Percentiles rank a stretch among this genome's conserved stretches.
phyloP scores from a whole-genome alignment of 495 filamentous ascomycete species.

The Hypoxylon trugodes region DNA sequence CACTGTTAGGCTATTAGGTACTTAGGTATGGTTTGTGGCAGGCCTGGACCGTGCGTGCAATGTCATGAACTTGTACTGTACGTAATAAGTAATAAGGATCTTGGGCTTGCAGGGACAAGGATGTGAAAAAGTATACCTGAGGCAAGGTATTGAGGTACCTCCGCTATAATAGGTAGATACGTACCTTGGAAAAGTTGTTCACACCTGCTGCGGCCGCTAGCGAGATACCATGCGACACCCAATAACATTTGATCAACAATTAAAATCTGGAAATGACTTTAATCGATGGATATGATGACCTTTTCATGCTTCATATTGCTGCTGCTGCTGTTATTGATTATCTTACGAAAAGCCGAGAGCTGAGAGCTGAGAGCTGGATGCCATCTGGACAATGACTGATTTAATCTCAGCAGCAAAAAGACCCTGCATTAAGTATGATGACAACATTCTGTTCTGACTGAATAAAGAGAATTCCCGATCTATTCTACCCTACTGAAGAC shows the following conservation, averaged over 20 bases:
- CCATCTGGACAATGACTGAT: not conserved
- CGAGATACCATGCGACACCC: constrained; percentile 1
- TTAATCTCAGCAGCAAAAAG: too few species aligned
- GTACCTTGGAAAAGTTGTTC: not conserved
- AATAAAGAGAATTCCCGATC: constrained; percentile 11
- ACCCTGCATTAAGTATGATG: too few species aligned
- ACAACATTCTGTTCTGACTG: constrained; percentile 6
- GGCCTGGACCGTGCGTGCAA: constrained; percentile 32
- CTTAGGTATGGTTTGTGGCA: constrained; percentile 22
- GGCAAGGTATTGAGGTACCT: too few species aligned
- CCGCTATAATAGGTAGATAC: not conserved
- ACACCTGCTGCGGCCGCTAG: constrained; percentile 16
- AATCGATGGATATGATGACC: not conserved
- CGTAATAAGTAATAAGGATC: constrained; percentile 41
- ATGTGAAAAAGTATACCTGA: not conserved
- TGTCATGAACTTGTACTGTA: constrained; percentile 21
- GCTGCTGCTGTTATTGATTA: too few species aligned
- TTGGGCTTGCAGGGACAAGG: constrained; percentile 32
- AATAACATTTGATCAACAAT: not conserved
- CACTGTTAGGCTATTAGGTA: constrained; percentile 39
- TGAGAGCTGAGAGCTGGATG: not conserved
- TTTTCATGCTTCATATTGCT: not conserved
- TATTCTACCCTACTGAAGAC: constrained; percentile 11
- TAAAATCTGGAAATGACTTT: not conserved
- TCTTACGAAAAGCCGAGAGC: too few species aligned